Evolutionary conservation across 1,284 basidiomycete genomes (phyloP), one percentile per base, ranked within the genome.

Genomic region (Tilletia indica): DNA sequence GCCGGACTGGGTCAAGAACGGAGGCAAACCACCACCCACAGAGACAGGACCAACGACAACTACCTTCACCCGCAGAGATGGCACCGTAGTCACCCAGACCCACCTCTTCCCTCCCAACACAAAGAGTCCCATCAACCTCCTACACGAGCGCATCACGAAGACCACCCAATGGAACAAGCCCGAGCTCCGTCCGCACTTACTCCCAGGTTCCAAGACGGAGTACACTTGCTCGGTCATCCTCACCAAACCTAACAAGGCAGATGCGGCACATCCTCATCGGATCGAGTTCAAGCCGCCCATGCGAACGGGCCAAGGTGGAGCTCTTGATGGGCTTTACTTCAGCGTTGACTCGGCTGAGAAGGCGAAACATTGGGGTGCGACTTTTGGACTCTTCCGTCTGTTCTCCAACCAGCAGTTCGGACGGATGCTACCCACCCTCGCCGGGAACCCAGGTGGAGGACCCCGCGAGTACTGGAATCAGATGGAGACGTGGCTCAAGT

Each of bases 361-460:
- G 48, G 81, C 83, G 38, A 84, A 81, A 70, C 83, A 84, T 71
- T 84, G 82, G 82, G 83, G 74, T 9, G 83, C 83, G n/a, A 84
- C 83, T 34, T 84, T 84, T 70, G 83, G 80, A 2, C 76, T 84
- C 4, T 84, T 83, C 42, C 77, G 83, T 11, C 63, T 83, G 54
- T 83, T 77, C 68, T 81, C 79, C 63, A 78, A 78, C 51, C 76
- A 83, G 11, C 76, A 78, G 25, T 72, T 84, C 61, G 71, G 82
- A 34, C 74, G 78, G 8, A 78, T 80, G 2, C 76, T 84, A 4
- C 83, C 83, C 3, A 75, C 83, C 11, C 36, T 63, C 25, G 58
- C 58, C 8, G 58, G 58, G 21, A 63, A 63, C 58, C 58, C 58
- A 38, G 58, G 58, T 36, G 58, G 58, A 14, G 83, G 83, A 2